Base-by-base conservation (phyloP, 2,329 filamentous ascomycete species). In the Penicillium aurantiogriseum region DNA sequence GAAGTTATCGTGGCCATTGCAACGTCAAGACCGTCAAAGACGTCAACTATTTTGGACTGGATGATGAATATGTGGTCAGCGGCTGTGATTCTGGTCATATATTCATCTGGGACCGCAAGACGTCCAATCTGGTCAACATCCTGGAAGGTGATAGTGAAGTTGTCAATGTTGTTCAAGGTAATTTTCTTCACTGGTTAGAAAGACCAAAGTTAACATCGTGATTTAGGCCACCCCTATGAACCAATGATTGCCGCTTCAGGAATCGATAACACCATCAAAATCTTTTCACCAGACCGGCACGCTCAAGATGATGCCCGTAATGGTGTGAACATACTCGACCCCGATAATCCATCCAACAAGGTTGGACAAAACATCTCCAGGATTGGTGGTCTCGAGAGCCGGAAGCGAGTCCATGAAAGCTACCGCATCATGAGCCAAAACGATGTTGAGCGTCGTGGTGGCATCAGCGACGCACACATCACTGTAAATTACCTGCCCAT, bases 1-100 rank as follows among this genome's bases (percentile, higher is more conserved):
- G 81, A 39, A 71, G 79, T 21, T 89, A 87, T 67, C 76, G 77
- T 3, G 86, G 86, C 2, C 86, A 88, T 69, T 88, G 86, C 74
- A 88, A 88, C 62, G 80, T 86, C 51, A 81, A 84, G 62, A 88
- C 85, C 1, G 85, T 88, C 63, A 89, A 89, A 65, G 86, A 89
- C 65, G 84, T 88, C 58, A 88, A 88, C 59, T 89, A 83, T 72
- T 88, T 85, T 60, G 86, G 86, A 0, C 72, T 87, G 38, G 76
- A 87, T 57, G 87, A 89, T 64, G 85, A 88, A 67, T 89, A 88
- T 61, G 84, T 89, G 11, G 85, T 88, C 11, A 86, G 83, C 56
- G 86, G 86, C 6, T 86, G 83, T 58, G 87, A 89, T 65, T 85
- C 82, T 50, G 86, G 86, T 0, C 82, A 88, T 67, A 68, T 89